Base-by-base conservation (phyloP, 179 eudicot genomes). In the Camellia oleifera region DNA sequence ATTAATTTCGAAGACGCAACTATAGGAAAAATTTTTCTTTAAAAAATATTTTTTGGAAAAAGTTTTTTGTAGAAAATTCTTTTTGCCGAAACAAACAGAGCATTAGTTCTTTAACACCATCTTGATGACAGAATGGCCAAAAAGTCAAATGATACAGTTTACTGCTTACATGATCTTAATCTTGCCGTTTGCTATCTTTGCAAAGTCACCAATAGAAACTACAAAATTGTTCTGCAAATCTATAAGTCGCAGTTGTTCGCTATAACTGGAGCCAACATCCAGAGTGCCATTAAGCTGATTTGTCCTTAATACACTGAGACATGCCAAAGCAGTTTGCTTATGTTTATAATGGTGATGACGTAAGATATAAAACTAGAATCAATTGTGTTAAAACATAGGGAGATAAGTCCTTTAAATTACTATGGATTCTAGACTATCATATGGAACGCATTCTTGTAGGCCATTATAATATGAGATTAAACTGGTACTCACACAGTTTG, bases 281-380 rank as follows among this genome's bases (percentile, higher is more conserved):
- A 92, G 80, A 57, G 84, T 77, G 66, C 88, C 91, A 76, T 82
- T 83, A 69, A 92, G 77, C 50, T 4, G 52, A 64, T 92, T 92
- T 54, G 3, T 14, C 13, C 40, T 32, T 32, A 32, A 32, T 32
- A 32, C 40, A 32, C 40, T 32, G 40, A 32, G 40, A 32, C 2
- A 32, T 32, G 40, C 40, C 40, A 32, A 32, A 32, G 40, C 40
- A 32, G 40, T 32, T 32, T 32, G 40, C 0, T 32, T 32, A 32
- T 54, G 7, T 3, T 26, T 7, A 66, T 26, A 11, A 45, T 20
- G 5, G 46, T 50, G 56, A 71, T 45, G 57, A 54, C 0, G 13
- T 54, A 14, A 54, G 10, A 54, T 10, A 54, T 14, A 54, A 9
- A 54, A 54, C 15, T 54, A 54, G 58, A 46, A 15, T n/a, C 0